Evolutionary conservation across 805 yeast species (phyloP).

Genomic region (Ogataea pignaliae): DNA sequence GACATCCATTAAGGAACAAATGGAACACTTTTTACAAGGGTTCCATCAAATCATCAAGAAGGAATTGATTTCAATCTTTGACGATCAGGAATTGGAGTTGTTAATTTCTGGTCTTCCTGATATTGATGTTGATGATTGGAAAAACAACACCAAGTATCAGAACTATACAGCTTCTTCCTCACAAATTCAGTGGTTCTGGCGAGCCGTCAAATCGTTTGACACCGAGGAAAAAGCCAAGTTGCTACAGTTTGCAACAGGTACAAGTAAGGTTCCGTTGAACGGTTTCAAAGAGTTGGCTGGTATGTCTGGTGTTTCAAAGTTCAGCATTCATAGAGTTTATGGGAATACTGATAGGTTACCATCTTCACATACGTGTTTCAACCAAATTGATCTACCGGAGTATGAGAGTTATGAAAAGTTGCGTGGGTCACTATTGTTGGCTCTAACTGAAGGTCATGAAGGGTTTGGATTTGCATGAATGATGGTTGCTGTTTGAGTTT

Average conservation of each 20-base stretch:
- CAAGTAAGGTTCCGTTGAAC: conserved; percentile 90
- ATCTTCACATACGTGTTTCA: conserved; percentile 91
- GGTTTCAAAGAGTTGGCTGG: conserved; percentile 92
- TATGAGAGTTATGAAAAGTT: conserved; percentile 85
- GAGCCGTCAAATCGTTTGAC: conserved; percentile 93
- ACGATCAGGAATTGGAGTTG: conserved; percentile 92
- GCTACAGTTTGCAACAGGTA: conserved; percentile 94
- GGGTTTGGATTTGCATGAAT: conserved; percentile 84
- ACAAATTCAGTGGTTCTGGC: conserved; percentile 96
- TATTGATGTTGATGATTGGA: conserved; percentile 95
- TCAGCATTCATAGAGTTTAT: conserved; percentile 85
- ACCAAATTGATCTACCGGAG: conserved; percentile 90
- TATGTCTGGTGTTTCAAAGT: conserved; percentile 78
- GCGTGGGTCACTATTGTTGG: conserved; percentile 73
- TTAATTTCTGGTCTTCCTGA: conserved; percentile 94
- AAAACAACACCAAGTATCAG: conserved; percentile 71
- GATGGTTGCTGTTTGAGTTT: not conserved
- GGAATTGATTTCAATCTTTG: conserved; percentile 80
- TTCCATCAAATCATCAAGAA: conserved; percentile 87
- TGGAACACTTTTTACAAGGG: conserved; percentile 80
- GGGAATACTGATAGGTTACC: conserved; percentile 86
- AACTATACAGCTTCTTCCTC: conserved; percentile 80
- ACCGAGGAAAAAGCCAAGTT: conserved; percentile 90
- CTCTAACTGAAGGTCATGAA: conserved; percentile 92
- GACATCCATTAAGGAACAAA: conserved; percentile 79